These are phyloP conservation scores for Scutellaria barbata DNA, from an alignment of 257 asterid genomes.

Conservation along the genomic window DNA sequence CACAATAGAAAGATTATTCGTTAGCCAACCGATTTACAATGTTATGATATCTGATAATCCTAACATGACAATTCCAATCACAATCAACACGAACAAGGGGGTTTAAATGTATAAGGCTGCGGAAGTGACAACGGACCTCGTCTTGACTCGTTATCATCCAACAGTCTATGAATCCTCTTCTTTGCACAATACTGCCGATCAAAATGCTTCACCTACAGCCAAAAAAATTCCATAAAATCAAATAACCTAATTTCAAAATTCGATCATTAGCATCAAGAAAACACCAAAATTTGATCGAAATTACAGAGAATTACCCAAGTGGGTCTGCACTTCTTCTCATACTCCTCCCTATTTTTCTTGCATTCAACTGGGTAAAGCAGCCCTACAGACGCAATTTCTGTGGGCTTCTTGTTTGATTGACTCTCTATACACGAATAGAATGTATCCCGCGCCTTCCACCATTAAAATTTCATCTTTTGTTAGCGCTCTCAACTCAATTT, in stretches of 20 bases:
- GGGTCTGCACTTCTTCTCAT: constrained; percentile 75
- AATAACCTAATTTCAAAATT: not conserved
- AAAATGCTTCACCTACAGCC: constrained; percentile 84
- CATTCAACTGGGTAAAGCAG: constrained; percentile 87
- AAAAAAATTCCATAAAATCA: not conserved
- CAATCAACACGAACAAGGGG: constrained; percentile 42
- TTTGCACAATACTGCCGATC: constrained; percentile 91
- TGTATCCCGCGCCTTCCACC: constrained; percentile 86
- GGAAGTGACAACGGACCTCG: constrained; percentile 98
- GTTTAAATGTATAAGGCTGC: constrained; percentile 63
- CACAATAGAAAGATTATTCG: not conserved
- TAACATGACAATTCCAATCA: not conserved
- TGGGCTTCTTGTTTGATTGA: constrained; percentile 72
- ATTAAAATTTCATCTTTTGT: constrained; percentile 13
- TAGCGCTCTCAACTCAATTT: constrained; percentile 7
- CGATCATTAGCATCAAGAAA: constrained; percentile 10
- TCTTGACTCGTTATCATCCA: constrained; percentile 86
- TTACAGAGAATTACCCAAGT: constrained; percentile 72
- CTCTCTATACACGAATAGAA: constrained; percentile 85
- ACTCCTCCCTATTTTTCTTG: constrained; percentile 68
- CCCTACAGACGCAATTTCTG: constrained; percentile 85
- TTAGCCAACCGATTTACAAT: not conserved
- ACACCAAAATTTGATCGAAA: not conserved
- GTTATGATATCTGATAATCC: not conserved
- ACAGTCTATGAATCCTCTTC: constrained; percentile 81